Conservation (phyloP, 768 basidiomycete species). For the Gloeophyllum trabeum region DNA sequence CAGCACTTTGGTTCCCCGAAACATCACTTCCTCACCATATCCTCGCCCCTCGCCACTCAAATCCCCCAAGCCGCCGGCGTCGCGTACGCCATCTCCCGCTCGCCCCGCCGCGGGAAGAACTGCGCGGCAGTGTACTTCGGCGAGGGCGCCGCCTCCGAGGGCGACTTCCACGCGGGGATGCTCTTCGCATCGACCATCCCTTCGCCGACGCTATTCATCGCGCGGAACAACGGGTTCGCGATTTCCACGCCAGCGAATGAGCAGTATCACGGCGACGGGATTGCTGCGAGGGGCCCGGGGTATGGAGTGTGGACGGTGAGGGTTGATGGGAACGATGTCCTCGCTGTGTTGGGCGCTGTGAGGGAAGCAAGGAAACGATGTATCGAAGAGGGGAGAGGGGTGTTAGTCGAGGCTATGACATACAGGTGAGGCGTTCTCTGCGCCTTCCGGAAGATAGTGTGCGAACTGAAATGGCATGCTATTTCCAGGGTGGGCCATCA, state of each 20-base stretch:
- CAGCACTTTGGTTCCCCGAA: conserved; percentile 80
- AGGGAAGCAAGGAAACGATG: conserved; percentile 62
- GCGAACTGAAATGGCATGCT: neutral
- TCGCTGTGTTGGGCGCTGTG: conserved; percentile 71
- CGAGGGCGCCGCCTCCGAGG: conserved; percentile 90
- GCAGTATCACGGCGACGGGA: conserved; percentile 89
- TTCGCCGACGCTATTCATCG: conserved; percentile 63
- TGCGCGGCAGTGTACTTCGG: conserved; percentile 89
- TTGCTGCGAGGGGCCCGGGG: conserved; percentile 82
- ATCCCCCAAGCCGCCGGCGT: conserved; percentile 94
- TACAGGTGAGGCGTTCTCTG: conserved; percentile 45
- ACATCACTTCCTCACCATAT: conserved; percentile 90
- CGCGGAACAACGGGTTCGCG: conserved; percentile 84
- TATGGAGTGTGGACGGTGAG: conserved; percentile 89
- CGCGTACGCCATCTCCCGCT: conserved; percentile 78
- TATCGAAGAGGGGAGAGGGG: conserved; percentile 70
- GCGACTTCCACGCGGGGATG: conserved; percentile 91
- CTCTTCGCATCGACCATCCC: conserved; percentile 70
- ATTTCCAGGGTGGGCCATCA: conserved; percentile 74
- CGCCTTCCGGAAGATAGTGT: neutral
- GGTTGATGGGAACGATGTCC: conserved; percentile 88
- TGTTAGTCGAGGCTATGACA: conserved; percentile 84
- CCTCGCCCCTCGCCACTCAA: conserved; percentile 88
- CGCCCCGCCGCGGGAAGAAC: conserved; percentile 50
- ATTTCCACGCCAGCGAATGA: conserved; percentile 88